Percentiles rank a stretch among this genome's conserved stretches.
These are phyloP conservation scores for Mentha longifolia DNA, from an alignment of 257 asterid species.

Conservation along the genomic window DNA sequence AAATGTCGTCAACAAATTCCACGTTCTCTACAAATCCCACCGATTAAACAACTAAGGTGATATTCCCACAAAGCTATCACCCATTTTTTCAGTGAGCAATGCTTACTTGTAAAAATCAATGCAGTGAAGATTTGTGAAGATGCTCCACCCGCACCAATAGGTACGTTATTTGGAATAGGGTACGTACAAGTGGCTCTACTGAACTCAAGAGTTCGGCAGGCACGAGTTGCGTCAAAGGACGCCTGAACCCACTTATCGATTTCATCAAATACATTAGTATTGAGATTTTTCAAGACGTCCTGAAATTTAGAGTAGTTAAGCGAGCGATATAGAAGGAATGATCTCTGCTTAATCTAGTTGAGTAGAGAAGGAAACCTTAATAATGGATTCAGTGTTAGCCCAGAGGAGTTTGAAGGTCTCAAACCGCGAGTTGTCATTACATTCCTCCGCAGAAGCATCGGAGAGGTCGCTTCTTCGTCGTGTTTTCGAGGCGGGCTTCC, in stretches of 20 bases:
- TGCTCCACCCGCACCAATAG: conserved; percentile 42
- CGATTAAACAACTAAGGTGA: conserved; percentile 8
- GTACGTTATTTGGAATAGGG: conserved; percentile 52
- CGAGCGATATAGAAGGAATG: conserved; percentile 5
- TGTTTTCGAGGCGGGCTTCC: conserved; percentile 50
- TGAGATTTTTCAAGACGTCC: conserved; percentile 73
- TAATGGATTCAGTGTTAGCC: conserved; percentile 64
- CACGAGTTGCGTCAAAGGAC: conserved; percentile 61
- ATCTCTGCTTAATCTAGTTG: not conserved
- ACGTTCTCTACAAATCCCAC: conserved; percentile 63
- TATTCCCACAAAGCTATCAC: not conserved
- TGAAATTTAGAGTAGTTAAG: conserved; percentile 32
- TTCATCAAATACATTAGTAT: conserved; percentile 63
- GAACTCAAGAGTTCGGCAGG: conserved; percentile 43
- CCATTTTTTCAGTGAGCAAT: conserved; percentile 14
- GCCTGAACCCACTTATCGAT: conserved; percentile 66
- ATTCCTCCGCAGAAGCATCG: conserved; percentile 33
- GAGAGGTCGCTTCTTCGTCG: conserved; percentile 62
- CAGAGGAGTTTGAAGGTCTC: conserved; percentile 64
- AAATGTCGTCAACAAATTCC: conserved; percentile 85
- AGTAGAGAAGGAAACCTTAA: conserved; percentile 50
- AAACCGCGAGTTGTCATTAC: conserved; percentile 42
- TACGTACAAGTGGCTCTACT: conserved; percentile 47
- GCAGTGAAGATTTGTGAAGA: conserved; percentile 70
- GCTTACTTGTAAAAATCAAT: conserved; percentile 81